These are phyloP conservation scores for Neurospora sp. DNA, from an alignment of 495 filamentous ascomycete species.

Conservation along the genomic window DNA sequence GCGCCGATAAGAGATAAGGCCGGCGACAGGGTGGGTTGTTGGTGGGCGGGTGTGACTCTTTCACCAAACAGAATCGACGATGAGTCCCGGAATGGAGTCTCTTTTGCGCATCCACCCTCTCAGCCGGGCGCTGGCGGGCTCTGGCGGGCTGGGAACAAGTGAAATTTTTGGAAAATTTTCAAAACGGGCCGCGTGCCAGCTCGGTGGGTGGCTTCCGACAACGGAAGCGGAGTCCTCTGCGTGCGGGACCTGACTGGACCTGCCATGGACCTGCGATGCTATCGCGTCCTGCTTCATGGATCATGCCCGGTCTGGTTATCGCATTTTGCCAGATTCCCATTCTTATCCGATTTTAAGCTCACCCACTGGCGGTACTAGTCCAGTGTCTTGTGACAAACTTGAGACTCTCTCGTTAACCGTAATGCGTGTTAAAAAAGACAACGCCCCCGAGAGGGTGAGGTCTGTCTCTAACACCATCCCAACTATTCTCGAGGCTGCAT, in stretches of 20 bases:
- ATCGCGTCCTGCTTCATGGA: not conserved
- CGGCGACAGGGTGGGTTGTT: not conserved
- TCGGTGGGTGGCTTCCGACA: slow-evolving; percentile 3
- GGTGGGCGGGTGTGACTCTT: slow-evolving; percentile 13
- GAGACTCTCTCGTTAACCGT: not conserved
- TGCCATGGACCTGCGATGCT: not conserved
- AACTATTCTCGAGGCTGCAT: not conserved
- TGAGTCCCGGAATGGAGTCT: not conserved
- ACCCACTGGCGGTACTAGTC: not conserved
- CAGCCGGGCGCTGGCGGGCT: not conserved
- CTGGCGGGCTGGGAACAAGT: not conserved
- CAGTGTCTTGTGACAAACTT: not conserved
- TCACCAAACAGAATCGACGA: not conserved
- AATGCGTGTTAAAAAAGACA: not conserved
- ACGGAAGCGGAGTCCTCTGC: slow-evolving; percentile 1
- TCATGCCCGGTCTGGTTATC: not conserved
- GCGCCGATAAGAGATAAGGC: slow-evolving; percentile 18
- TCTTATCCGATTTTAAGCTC: not conserved
- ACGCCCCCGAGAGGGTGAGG: too few relatives aligned
- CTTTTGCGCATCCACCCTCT: not conserved
- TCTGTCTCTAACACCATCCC: not conserved
- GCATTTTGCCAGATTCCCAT: not conserved
- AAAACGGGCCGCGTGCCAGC: slow-evolving; percentile 1
- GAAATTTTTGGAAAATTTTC: slow-evolving; percentile 7
- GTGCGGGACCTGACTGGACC: not conserved